These are phyloP conservation scores for Rhodamnia rubescens DNA, from an alignment of 345 rosid genomes.

Conservation along the genomic window DNA sequence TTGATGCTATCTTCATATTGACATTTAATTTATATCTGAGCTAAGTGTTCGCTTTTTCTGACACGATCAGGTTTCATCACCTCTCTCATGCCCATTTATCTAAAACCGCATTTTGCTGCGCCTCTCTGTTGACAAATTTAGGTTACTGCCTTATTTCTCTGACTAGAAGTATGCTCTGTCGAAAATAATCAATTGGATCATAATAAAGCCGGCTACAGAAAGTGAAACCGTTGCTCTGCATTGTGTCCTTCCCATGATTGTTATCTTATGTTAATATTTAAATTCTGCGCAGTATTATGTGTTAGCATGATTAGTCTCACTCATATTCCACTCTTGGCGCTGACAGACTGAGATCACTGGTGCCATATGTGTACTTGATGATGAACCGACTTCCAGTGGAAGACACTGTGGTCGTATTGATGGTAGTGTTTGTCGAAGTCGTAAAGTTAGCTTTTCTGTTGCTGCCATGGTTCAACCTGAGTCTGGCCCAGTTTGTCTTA, in stretches of 20 bases:
- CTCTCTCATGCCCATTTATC: not conserved
- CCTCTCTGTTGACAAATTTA: not conserved
- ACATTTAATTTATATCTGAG: not conserved
- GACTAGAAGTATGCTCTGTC: not conserved
- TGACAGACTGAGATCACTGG: slow-evolving; percentile 79
- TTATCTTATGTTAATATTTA: not conserved
- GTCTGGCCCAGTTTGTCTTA: slow-evolving; percentile 97
- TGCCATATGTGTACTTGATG: slow-evolving; percentile 91
- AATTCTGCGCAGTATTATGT: not conserved
- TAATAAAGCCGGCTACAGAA: not conserved
- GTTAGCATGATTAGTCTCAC: not conserved
- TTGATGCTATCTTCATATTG: not conserved
- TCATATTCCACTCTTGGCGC: slow-evolving; percentile 2
- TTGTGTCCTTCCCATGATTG: not conserved
- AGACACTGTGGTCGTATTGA: slow-evolving; percentile 85
- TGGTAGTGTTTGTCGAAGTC: slow-evolving; percentile 58
- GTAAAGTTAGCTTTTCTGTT: slow-evolving; percentile 82
- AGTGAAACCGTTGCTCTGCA: not conserved
- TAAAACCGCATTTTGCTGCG: not conserved
- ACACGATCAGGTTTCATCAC: not conserved
- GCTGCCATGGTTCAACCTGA: slow-evolving; percentile 94
- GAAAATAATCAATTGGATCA: not conserved
- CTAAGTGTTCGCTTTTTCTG: not conserved
- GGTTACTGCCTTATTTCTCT: not conserved
- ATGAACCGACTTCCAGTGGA: slow-evolving; percentile 86